Conservation (phyloP, 2,329 filamentous ascomycete species). For the Xenoacremonium recifei region DNA sequence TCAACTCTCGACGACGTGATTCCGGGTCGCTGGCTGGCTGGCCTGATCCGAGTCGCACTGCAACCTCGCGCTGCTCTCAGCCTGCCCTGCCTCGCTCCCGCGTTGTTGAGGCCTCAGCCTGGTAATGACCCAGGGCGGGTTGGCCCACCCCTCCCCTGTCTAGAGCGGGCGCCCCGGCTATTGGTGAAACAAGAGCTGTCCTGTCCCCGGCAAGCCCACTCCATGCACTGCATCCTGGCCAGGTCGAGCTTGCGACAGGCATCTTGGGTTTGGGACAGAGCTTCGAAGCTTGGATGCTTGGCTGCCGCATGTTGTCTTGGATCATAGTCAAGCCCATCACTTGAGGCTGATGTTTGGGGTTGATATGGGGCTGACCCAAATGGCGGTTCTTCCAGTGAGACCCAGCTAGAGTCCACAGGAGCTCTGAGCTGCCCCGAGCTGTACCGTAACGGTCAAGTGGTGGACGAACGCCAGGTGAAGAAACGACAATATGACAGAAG, state of each 20-base stretch:
- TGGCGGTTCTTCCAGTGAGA: too few relatives aligned
- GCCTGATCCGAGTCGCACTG: constrained; percentile 19
- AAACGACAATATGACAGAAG: too few relatives aligned
- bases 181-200: constrained; percentile 53
- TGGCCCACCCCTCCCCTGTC: constrained; percentile 25
- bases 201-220: constrained; percentile 48
- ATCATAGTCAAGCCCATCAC: constrained; percentile 20
- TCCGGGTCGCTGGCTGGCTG: constrained; percentile 12
- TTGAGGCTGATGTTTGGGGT: constrained; percentile 20
- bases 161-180: constrained; percentile 37
- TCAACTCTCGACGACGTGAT: constrained; percentile 10
- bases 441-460: too few relatives aligned
- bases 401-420: neutral
- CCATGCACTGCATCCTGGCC: constrained; percentile 41
- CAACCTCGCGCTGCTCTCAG: constrained; percentile 28
- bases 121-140: constrained; percentile 18
- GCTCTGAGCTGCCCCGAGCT: neutral
- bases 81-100: constrained; percentile 22
- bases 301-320: constrained; percentile 9
- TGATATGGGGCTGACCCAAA: constrained; percentile 6
- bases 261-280: constrained; percentile 9
- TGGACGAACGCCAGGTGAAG: too few relatives aligned
- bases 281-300: constrained; percentile 20
- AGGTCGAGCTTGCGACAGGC: constrained; percentile 45
- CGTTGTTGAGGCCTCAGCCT: constrained; percentile 4